phyloP scores from a whole-genome alignment of 2,329 filamentous ascomycete species.

The Fusarium piperis region DNA sequence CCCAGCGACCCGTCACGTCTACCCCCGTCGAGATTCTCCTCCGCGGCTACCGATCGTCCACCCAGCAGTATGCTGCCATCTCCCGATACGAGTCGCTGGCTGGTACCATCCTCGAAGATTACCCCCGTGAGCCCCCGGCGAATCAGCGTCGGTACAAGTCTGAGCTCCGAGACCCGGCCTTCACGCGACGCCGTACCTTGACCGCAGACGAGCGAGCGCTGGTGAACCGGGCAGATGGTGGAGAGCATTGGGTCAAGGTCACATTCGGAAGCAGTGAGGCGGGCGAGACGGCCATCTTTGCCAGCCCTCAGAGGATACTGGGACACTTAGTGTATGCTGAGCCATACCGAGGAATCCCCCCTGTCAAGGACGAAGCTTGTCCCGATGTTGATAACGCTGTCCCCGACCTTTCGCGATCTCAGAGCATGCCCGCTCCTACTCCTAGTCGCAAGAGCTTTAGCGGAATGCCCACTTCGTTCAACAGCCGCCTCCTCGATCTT shows the following conservation, averaged over 20 bases:
- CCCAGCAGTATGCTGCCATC: constrained; percentile 85
- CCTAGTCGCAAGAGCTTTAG: constrained; percentile 43
- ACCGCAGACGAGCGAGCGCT: constrained; percentile 78
- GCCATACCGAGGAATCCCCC: constrained; percentile 72
- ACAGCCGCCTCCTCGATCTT: constrained; percentile 51
- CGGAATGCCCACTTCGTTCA: constrained; percentile 49
- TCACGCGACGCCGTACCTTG: constrained; percentile 71
- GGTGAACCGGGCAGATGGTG: constrained; percentile 83
- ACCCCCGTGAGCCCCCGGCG: constrained; percentile 83
- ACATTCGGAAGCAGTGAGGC: constrained; percentile 80
- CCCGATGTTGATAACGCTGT: constrained; percentile 58
- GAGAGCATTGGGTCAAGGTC: constrained; percentile 91
- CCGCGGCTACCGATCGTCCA: constrained; percentile 75
- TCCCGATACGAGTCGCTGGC: constrained; percentile 89
- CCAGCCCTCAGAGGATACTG: constrained; percentile 76
- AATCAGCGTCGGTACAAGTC: constrained; percentile 76
- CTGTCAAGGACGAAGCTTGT: constrained; percentile 71
- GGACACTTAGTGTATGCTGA: constrained; percentile 78
- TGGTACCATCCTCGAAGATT: constrained; percentile 91
- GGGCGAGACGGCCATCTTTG: constrained; percentile 74
- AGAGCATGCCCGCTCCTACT: constrained; percentile 48
- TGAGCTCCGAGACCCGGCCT: constrained; percentile 77
- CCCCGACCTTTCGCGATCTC: constrained; percentile 46
- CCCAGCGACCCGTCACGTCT: constrained; percentile 48
- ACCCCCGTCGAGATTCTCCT: constrained; percentile 80